These are phyloP conservation scores for Phytophthora colocasiae DNA, from an alignment of 352 stramenopile species.

Conservation along the genomic window DNA sequence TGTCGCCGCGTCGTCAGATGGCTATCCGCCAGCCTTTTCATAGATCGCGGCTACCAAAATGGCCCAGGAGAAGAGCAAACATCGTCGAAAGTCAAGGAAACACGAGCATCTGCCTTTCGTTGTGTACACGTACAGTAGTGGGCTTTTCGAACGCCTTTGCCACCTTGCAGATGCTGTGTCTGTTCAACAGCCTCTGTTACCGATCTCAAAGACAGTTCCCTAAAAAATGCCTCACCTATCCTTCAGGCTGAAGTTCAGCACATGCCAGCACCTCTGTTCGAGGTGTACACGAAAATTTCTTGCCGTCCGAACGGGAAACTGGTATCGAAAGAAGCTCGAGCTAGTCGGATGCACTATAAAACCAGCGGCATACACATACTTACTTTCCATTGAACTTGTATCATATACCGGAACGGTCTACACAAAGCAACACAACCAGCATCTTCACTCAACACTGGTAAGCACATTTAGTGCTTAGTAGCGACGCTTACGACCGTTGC, in stretches of 20 bases:
- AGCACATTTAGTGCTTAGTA: constrained; percentile 17
- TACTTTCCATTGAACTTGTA: constrained; percentile 17
- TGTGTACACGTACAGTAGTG: no score
- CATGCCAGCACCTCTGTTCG: not conserved
- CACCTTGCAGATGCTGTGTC: no score
- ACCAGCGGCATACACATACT: not conserved
- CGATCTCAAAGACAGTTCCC: not conserved
- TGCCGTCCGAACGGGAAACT: not conserved
- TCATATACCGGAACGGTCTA: constrained; percentile 3
- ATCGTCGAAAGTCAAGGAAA: not conserved
- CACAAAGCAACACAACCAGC: constrained; percentile 10
- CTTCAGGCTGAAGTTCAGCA: not conserved
- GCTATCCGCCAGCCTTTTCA: not conserved
- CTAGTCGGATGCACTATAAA: not conserved
- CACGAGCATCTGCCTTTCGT: not conserved
- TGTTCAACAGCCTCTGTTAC: not conserved
- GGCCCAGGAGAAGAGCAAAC: not conserved
- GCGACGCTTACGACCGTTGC: constrained; percentile 25
- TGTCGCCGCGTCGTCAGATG: not conserved
- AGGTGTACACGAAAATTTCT: not conserved
- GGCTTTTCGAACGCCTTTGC: no score
- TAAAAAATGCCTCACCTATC: not conserved
- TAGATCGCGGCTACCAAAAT: not conserved
- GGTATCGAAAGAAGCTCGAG: not conserved
- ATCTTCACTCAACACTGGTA: constrained; percentile 19